Evolutionary conservation across 768 basidiomycete species (phyloP).

Genomic region (Amylocystis lapponica): DNA sequence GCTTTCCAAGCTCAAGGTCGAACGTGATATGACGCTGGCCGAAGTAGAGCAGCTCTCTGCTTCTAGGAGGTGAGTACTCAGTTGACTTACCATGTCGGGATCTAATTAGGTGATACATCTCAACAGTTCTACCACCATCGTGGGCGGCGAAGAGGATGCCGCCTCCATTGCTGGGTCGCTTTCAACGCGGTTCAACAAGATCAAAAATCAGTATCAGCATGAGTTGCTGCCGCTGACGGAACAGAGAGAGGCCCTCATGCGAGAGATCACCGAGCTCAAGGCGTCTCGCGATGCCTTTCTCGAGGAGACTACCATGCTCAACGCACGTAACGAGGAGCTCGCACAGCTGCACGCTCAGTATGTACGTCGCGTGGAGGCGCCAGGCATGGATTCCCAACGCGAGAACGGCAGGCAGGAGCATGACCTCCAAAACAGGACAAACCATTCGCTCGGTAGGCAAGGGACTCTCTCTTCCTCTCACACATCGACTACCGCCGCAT

Average conservation of each 20-base stretch:
- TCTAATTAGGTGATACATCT: neutral
- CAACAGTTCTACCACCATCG: constrained; percentile 14
- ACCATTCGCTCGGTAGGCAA: too few species aligned
- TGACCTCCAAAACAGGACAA: neutral
- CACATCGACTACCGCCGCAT: constrained; percentile 37
- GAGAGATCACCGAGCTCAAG: constrained; percentile 85
- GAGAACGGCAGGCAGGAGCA: constrained; percentile 13
- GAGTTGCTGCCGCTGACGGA: constrained; percentile 82
- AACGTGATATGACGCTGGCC: constrained; percentile 87
- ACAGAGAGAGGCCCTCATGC: constrained; percentile 69
- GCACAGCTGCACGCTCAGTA: constrained; percentile 84
- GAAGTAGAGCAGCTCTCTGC: constrained; percentile 89
- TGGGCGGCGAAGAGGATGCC: constrained; percentile 15
- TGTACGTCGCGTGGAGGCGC: constrained; percentile 64
- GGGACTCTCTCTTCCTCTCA: constrained; percentile 16
- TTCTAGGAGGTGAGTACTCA: constrained; percentile 54
- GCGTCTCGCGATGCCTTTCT: constrained; percentile 81
- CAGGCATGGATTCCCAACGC: constrained; percentile 6
- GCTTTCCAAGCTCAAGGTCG: constrained; percentile 79
- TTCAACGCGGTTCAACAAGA: constrained; percentile 76
- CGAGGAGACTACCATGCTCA: constrained; percentile 88
- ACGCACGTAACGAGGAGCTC: constrained; percentile 88
- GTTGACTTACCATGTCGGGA: neutral
- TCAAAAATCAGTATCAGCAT: constrained; percentile 82
- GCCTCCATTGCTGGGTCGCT: constrained; percentile 53